Evolutionary conservation across 805 yeast genomes (phyloP).

Genomic region (Clavispora fructus): DNA sequence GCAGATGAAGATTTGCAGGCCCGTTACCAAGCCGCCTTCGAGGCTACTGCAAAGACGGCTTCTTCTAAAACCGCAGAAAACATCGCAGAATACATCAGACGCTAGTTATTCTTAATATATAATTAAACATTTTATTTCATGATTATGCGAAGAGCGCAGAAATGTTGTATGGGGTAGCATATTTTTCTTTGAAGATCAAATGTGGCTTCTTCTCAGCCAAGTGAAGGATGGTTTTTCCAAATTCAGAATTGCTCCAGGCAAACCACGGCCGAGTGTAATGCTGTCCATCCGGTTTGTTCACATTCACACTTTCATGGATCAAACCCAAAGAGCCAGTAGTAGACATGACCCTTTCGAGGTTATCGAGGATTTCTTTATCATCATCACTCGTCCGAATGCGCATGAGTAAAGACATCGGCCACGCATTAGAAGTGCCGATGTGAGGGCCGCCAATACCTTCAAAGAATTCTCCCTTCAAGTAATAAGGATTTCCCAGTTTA

Average conservation of each 20-base stretch:
- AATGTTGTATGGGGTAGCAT: slow-evolving; percentile 24
- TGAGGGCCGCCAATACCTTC: slow-evolving; percentile 91
- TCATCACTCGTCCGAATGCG: slow-evolving; percentile 70
- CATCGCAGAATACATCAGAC: slow-evolving; percentile 59
- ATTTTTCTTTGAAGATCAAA: slow-evolving; percentile 52
- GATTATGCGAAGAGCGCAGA: slow-evolving; percentile 14
- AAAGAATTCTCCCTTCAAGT: slow-evolving; percentile 53
- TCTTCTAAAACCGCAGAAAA: slow-evolving; percentile 66
- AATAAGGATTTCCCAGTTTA: slow-evolving; percentile 74
- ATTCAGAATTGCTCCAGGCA: slow-evolving; percentile 91
- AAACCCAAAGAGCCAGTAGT: slow-evolving; percentile 73
- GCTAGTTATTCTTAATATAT: background rate
- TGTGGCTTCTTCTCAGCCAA: slow-evolving; percentile 70
- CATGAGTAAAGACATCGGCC: slow-evolving; percentile 87
- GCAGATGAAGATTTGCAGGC: slow-evolving; percentile 52
- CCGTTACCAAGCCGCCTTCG: slow-evolving; percentile 71
- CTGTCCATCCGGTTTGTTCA: slow-evolving; percentile 42
- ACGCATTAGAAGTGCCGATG: slow-evolving; percentile 71
- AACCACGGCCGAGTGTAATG: slow-evolving; percentile 84
- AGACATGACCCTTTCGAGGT: slow-evolving; percentile 46
- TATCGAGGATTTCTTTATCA: slow-evolving; percentile 57
- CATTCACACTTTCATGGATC: slow-evolving; percentile 79
- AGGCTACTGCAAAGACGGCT: slow-evolving; percentile 53
- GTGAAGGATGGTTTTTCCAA: slow-evolving; percentile 80
- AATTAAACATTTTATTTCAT: background rate